Percentiles rank a stretch among this genome's conserved stretches.
These are phyloP conservation scores for Flaveria floridana DNA, from an alignment of 140 eudicot species.

Conservation along the genomic window DNA sequence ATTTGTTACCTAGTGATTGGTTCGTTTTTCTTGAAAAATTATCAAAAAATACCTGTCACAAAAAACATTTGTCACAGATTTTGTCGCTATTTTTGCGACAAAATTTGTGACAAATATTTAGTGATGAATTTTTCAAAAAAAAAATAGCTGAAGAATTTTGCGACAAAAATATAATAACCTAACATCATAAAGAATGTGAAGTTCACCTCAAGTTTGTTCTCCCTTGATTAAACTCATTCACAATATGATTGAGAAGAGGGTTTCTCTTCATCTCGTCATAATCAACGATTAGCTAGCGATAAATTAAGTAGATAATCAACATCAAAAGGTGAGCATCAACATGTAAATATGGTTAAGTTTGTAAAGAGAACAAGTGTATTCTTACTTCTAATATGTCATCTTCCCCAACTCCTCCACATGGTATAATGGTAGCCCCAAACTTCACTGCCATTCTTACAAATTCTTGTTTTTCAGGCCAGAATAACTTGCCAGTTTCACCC, in stretches of 20 bases:
- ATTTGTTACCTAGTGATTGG: too few species aligned
- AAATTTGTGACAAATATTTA: too few species aligned
- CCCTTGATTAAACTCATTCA: conserved; percentile 26
- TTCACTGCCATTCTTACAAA: conserved; percentile 85
- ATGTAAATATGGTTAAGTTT: neutral
- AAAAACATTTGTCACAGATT: neutral
- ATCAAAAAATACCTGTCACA: too few species aligned
- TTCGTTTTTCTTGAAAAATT: too few species aligned
- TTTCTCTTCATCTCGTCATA: conserved; percentile 64
- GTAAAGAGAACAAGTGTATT: conserved; percentile 5
- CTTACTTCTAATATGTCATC: conserved; percentile 77
- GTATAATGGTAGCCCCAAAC: conserved; percentile 82
- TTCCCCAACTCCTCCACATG: conserved; percentile 81
- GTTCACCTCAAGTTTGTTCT: conserved; percentile 37
- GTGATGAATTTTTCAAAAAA: too few species aligned
- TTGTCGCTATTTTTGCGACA: neutral
- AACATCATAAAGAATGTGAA: neutral
- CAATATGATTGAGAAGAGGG: conserved; percentile 39
- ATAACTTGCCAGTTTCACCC: conserved; percentile 74
- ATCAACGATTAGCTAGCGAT: conserved; percentile 34
- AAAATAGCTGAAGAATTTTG: too few species aligned
- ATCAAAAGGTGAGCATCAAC: conserved; percentile 11
- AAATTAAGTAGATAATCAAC: neutral
- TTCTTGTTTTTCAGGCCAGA: conserved; percentile 89
- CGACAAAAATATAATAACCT: too few species aligned